These are phyloP conservation scores for Mycena haematopus DNA, from an alignment of 768 basidiomycete genomes.

Conservation along the genomic window DNA sequence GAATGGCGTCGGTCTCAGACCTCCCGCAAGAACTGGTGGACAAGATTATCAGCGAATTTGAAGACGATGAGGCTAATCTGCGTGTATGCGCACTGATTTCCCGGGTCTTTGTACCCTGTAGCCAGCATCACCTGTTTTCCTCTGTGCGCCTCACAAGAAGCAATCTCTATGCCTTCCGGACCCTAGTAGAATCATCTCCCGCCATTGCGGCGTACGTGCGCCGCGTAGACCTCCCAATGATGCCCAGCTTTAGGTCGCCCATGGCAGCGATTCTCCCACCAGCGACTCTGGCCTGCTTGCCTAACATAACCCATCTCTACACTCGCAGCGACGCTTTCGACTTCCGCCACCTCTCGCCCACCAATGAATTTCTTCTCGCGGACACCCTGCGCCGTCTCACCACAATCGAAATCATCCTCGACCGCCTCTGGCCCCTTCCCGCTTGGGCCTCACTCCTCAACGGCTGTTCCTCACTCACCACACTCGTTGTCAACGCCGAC, in stretches of 20 bases:
- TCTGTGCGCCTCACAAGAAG: conserved; percentile 15
- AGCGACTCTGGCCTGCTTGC: conserved; percentile 5
- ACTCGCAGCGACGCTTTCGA: conserved; percentile 24
- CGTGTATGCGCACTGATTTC: conserved; percentile 19
- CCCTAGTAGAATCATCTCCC: conserved; percentile 12
- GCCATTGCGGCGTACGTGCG: conserved; percentile 14
- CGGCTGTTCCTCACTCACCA: conserved; percentile 11
- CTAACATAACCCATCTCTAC: conserved; percentile 12
- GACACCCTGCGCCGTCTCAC: conserved; percentile 6
- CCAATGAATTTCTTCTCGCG: background rate
- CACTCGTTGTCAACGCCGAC: conserved; percentile 5
- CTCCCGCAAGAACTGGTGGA: conserved; percentile 27
- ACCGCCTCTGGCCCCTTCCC: conserved; percentile 22
- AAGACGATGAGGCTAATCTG: conserved; percentile 3
- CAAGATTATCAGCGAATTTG: conserved; percentile 17
- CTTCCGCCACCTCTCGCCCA: conserved; percentile 19
- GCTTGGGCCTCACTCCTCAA: conserved; percentile 26
- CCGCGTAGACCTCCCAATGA: conserved; percentile 13
- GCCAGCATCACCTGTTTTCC: conserved; percentile 17
- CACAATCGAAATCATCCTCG: conserved; percentile 9
- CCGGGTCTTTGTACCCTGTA: conserved; percentile 7
- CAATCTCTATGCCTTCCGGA: conserved; percentile 16
- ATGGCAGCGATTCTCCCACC: conserved; percentile 3
- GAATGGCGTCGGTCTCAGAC: conserved; percentile 9
- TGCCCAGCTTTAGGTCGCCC: background rate